Percentiles rank a stretch among this genome's conserved stretches.
phyloP scores from a whole-genome alignment of 2,329 filamentous ascomycete genomes.

The Calonectria pteridis region DNA sequence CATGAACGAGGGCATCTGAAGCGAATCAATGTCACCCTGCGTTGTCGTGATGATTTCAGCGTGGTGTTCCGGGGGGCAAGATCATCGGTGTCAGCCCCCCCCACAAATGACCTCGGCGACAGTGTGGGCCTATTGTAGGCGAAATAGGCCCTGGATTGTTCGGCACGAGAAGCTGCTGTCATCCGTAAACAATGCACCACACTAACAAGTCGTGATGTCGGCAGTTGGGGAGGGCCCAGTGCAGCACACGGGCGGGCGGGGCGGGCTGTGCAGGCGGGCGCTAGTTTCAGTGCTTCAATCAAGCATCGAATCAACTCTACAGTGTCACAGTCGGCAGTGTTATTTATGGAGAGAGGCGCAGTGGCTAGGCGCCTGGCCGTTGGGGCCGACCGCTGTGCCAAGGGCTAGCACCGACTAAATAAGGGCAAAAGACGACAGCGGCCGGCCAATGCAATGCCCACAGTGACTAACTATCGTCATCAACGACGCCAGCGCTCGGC shows the following conservation, averaged over 20 bases:
- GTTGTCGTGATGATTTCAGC: not conserved
- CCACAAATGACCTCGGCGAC: not conserved
- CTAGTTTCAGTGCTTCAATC: not conserved
- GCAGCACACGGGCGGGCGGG: not conserved
- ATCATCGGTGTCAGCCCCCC: not conserved
- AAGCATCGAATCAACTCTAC: not conserved
- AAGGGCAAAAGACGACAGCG: not conserved
- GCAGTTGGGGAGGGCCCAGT: not conserved
- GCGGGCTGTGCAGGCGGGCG: not conserved
- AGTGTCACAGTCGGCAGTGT: not conserved
- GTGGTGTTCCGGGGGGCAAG: not conserved
- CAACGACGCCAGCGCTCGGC: not conserved
- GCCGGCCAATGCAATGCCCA: not conserved
- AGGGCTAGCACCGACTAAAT: not conserved
- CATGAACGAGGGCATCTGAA: not conserved
- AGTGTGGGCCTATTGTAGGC: not conserved
- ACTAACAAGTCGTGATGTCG: not conserved
- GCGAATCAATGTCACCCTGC: not conserved
- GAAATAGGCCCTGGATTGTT: not conserved
- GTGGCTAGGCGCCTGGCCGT: not conserved
- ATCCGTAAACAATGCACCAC: not conserved
- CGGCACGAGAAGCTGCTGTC: not conserved
- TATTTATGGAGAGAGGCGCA: slow-evolving; percentile 1
- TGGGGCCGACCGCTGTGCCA: not conserved
- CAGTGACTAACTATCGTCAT: not conserved